Evolutionary conservation across 345 rosid species (phyloP), one percentile per base, ranked within the genome.

Genomic region (Luvunga scandens): DNA sequence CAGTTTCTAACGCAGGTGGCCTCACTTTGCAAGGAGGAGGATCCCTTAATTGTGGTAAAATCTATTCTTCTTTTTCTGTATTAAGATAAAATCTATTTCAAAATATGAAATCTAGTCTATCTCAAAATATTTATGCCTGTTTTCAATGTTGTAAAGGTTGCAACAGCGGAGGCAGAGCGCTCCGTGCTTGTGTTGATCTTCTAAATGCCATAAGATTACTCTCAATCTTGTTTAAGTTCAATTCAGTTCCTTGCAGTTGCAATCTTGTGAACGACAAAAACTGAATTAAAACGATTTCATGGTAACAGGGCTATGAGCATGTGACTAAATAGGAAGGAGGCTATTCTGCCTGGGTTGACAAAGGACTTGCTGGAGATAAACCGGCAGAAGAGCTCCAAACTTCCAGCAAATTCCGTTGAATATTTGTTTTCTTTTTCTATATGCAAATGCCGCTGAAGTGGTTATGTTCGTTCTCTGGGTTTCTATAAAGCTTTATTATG

Each of bases 271-370:
- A 38, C 42, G 38, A 55, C 45, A 56, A 61, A 25, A 33, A 19
- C 59, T 45, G 12, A 48, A 19, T 33, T 4, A 21, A 6, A 33
- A 19, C 4, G 39, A 36, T 10, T 71, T 33, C 70, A 9, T 66
- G 78, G 62, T 30, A 38, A 21, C 82, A 83, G 91, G 87, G 88
- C 6, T 85, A 82, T 42, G 81, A 80, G 70, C 67, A 81, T 67
- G 88, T 85, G 75, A 86, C 66, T 45, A 84, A 82, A 81, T 82
- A 86, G 87, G 91, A 71, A 45, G 91, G 88, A 61, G 88, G 91
- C 14, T 86, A 83, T 79, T 84, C 91, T 24, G 85, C 85, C 7
- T 88, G 90, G 90, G 85, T 82, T n/a, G 90, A 84, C 71, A 79
- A 78, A 39, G 87, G 87, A 79, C 56, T 85, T 5, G 83, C 88